These are phyloP conservation scores for Colletotrichum tamarilloi DNA, from an alignment of 2,329 filamentous ascomycete genomes.

Conservation along the genomic window DNA sequence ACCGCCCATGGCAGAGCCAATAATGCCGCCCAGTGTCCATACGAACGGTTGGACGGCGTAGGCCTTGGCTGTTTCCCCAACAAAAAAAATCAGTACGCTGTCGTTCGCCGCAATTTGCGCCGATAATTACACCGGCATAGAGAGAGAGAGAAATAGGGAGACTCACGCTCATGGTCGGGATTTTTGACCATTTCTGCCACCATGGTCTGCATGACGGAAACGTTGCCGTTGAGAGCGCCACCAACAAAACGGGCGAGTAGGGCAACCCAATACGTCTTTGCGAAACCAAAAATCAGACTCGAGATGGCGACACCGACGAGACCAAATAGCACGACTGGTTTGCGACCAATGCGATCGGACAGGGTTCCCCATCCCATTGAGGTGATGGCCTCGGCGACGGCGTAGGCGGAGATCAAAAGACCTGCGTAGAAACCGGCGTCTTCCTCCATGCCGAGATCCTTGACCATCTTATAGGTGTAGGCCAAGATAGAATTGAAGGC, in stretches of 20 bases:
- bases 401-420: constrained; percentile 57
- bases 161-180: constrained; percentile 52
- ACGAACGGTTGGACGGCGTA: constrained; percentile 51
- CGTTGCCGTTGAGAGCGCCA: constrained; percentile 53
- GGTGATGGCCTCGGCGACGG: constrained; percentile 54
- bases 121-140: neutral
- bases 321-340: constrained; percentile 44
- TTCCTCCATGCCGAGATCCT: constrained; percentile 49
- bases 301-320: constrained; percentile 48
- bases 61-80: constrained; percentile 41
- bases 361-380: constrained; percentile 55
- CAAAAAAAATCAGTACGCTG: constrained; percentile 6
- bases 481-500: constrained; percentile 58
- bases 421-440: constrained; percentile 61
- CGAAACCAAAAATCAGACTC: constrained; percentile 54
- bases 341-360: constrained; percentile 52
- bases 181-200: constrained; percentile 54
- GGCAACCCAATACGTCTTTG: constrained; percentile 54
- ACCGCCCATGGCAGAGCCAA: constrained; percentile 50
- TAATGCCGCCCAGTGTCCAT: constrained; percentile 50
- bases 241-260: constrained; percentile 53
- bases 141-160: neutral
- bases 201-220: constrained; percentile 55
- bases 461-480: constrained; percentile 55
- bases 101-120: neutral